Conservation (phyloP, 2,329 filamentous ascomycete species). For the Paraphaeosphaeria sporulosa region DNA sequence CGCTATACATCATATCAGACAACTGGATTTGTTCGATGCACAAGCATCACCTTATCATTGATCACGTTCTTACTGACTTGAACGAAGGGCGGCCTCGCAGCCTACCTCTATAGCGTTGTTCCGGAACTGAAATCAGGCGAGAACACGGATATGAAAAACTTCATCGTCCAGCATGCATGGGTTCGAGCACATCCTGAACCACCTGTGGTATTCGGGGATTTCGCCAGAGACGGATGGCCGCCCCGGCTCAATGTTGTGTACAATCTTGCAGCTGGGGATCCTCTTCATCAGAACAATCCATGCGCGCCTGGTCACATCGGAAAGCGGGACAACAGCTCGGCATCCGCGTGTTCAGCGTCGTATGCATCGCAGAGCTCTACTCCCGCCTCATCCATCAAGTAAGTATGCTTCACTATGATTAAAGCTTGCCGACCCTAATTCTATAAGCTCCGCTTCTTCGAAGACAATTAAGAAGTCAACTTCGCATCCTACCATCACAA, state of each 20-base stretch:
- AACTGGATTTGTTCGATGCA: too few relatives aligned
- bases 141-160: slow-evolving; percentile 10
- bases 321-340: neutral
- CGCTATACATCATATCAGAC: too few relatives aligned
- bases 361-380: neutral
- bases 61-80: neutral
- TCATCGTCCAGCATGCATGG: slow-evolving; percentile 14
- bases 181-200: too few relatives aligned
- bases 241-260: neutral
- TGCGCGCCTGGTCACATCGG: neutral
- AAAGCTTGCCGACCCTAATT: neutral
- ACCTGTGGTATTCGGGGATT: too few relatives aligned
- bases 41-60: neutral
- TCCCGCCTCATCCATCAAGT: neutral
- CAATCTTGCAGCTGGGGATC: slow-evolving; percentile 2
- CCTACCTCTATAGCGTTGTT: slow-evolving; percentile 11
- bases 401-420: neutral
- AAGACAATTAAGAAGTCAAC: neutral
- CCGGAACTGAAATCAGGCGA: too few relatives aligned
- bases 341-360: neutral
- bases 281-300: neutral
- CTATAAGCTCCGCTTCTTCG: neutral
- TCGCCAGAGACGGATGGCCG: neutral
- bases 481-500: neutral
- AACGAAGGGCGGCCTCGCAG: slow-evolving; percentile 12